Base-by-base conservation (phyloP, 139 green algal species). In the Chlamydomonas sphaeroides region DNA sequence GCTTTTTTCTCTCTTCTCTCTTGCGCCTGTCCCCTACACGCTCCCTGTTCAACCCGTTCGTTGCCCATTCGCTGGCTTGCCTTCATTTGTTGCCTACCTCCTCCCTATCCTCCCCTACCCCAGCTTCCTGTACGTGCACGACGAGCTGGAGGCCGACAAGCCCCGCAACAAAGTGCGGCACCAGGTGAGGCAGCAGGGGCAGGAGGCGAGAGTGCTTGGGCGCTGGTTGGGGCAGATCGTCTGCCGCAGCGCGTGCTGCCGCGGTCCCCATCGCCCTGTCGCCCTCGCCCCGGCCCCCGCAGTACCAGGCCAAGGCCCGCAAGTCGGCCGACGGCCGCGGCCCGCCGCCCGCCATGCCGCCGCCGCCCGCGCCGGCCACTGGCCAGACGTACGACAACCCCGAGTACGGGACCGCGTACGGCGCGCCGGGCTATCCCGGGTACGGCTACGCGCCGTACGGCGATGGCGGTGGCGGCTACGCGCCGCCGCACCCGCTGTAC, bases 41-140 rank as follows among this genome's bases (percentile, higher is more conserved):
- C 61, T 39, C 10, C 7, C 53, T 17, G 5, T 62, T 62, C 23
- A 62, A 10, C 5, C 21, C 20, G 23, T 62, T 36, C 30, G 11
- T 11, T 1, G 20, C 14, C n/a, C 59, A 36, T n/a, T 66, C n/a
- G 30, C n/a, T 66, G 59, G n/a, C 23, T 53, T 14, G 11, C 10
- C 45, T 53, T 14, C 45, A 53, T 53, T 14, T 14, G 11, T 53
- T 53, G 11, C 45, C 28, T 39, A 32, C n/a, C n/a, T n/a, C n/a
- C n/a, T n/a, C n/a, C n/a, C n/a, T n/a, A n/a, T n/a, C n/a, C n/a
- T n/a, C n/a, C n/a, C n/a, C n/a, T n/a, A n/a, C n/a, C n/a, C n/a
- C 72, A 79, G 72, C 39, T 80, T 30, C 59, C 26, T 80, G 10
- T 80, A 80, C 59, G 45, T 80, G 5, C 15, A 71, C 5, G 73